Conservation (phyloP, 495 filamentous ascomycete species). For the Penicillium paradoxum region DNA sequence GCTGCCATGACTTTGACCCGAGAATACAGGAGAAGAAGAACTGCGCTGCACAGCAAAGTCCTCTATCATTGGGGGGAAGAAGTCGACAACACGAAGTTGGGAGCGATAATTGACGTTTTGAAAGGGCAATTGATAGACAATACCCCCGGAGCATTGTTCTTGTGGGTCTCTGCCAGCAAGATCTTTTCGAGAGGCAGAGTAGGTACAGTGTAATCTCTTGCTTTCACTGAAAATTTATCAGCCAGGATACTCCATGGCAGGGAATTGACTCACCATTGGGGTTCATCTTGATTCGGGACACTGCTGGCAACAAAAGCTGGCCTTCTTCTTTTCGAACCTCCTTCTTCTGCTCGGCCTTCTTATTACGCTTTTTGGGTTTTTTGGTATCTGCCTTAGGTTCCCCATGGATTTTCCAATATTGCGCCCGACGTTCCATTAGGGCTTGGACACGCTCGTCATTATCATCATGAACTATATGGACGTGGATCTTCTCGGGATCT, state of each 20-base stretch:
- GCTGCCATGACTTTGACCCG: constrained; percentile 17
- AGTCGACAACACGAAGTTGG: constrained; percentile 73
- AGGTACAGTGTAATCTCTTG: constrained; percentile 24
- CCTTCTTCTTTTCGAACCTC: constrained; percentile 31
- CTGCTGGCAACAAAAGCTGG: constrained; percentile 18
- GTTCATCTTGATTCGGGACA: constrained; percentile 39
- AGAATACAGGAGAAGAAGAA: constrained; percentile 49
- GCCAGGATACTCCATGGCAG: not conserved
- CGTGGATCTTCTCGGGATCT: constrained; percentile 47
- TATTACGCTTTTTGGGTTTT: constrained; percentile 31
- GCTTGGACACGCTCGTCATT: constrained; percentile 51
- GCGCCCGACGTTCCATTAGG: constrained; percentile 56
- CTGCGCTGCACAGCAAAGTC: constrained; percentile 59
- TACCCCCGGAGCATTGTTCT: constrained; percentile 40
- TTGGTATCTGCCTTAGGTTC: constrained; percentile 29
- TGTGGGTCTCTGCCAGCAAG: constrained; percentile 34
- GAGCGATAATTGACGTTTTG: constrained; percentile 66
- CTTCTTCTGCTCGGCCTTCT: constrained; percentile 30
- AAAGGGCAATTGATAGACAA: constrained; percentile 56
- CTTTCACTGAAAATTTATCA: constrained; percentile 27
- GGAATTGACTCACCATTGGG: constrained; percentile 27
- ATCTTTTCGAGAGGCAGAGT: constrained; percentile 38
- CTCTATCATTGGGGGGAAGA: constrained; percentile 63
- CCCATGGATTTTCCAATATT: constrained; percentile 50
- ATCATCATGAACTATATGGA: constrained; percentile 43